phyloP scores from a whole-genome alignment of 2,329 filamentous ascomycete genomes.

The Aotearoamyces nothofagi region DNA sequence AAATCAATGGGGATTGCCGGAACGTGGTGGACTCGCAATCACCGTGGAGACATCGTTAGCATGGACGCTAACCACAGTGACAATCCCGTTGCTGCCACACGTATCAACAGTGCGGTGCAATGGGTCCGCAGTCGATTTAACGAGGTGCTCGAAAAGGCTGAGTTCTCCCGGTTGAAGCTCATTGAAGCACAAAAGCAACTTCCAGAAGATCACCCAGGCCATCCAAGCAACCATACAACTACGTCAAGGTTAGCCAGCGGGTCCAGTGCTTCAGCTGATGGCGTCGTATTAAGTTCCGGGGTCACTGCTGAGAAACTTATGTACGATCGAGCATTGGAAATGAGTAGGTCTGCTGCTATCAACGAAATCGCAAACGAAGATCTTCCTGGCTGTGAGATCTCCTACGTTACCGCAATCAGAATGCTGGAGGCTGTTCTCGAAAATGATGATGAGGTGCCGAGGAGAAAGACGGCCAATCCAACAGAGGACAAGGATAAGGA shows the following conservation, averaged over 20 bases:
- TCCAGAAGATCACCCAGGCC: conserved; percentile 70
- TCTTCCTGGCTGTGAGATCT: conserved; percentile 73
- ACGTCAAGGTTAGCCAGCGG: conserved; percentile 31
- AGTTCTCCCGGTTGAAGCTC: conserved; percentile 80
- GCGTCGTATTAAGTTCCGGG: conserved; percentile 72
- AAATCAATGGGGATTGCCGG: conserved; percentile 94
- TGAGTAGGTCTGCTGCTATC: conserved; percentile 88
- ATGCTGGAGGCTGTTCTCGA: conserved; percentile 94
- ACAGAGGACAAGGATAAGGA: conserved; percentile 27
- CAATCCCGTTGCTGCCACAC: conserved; percentile 27
- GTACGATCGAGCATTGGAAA: conserved; percentile 94
- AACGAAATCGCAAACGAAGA: conserved; percentile 92
- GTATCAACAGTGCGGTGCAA: conserved; percentile 87
- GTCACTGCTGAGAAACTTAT: conserved; percentile 93
- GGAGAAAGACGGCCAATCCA: conserved; percentile 24
- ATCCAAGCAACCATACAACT: conserved; percentile 64
- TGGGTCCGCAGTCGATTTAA: conserved; percentile 94
- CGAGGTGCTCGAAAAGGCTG: conserved; percentile 90
- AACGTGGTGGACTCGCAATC: conserved; percentile 76
- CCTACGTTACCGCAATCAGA: conserved; percentile 82
- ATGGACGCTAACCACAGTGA: conserved; percentile 25
- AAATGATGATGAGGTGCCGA: conserved; percentile 47
- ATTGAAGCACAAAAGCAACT: conserved; percentile 73
- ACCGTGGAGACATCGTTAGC: conserved; percentile 40
- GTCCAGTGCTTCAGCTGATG: conserved; percentile 53